Base-by-base conservation (phyloP, 169 alveolate genomes). In the Eimeria necatrix region DNA sequence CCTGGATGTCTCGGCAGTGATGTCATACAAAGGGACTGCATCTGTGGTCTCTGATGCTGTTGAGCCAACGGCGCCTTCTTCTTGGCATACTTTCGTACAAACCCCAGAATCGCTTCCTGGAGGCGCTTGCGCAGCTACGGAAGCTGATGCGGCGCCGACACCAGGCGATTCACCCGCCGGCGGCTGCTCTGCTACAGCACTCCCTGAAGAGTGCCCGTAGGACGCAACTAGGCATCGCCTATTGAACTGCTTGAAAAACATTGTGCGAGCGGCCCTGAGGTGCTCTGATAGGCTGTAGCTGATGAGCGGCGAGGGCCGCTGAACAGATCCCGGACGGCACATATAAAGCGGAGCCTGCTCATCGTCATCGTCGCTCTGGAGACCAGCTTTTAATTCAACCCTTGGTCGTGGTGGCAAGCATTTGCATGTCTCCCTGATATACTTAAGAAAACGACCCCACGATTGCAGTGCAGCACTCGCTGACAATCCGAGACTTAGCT, bases 321-420 rank as follows among this genome's bases (percentile, higher is more conserved):
- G 92, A 76, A 84, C 92, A 18, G 92, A 84, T 20, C 92, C 92
- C 20, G 92, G 92, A 56, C 92, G 92, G 61, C 92, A 84, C 92
- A 84, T 84, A 56, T 84, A 84, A 26, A 84, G 80, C 74, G 92
- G 92, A 4, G 92, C 92, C 78, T 84, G 92, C 18, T 84, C 92
- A 60, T 84, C 92, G 16, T 84, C 92, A 59, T 84, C 92, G 48
- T 84, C 92, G 61, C 92, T 84, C 32, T 84, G 80, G 14, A 84
- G 92, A 49, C 92, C 92, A 32, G 74, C 92, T 18, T 32, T 46
- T 59, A 16, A 78, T 59, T 84, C 92, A 18, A 84, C 41, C 7
- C 92, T 68, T 41, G 68, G 92, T 5, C 92, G 32, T 18, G 92
- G 49, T 2, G 80, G 92, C 20, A 84, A 51, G 59, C 24, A 76